These are phyloP conservation scores for Persicaria tinctoria DNA, from an alignment of 148 eudicot species.

Conservation along the genomic window DNA sequence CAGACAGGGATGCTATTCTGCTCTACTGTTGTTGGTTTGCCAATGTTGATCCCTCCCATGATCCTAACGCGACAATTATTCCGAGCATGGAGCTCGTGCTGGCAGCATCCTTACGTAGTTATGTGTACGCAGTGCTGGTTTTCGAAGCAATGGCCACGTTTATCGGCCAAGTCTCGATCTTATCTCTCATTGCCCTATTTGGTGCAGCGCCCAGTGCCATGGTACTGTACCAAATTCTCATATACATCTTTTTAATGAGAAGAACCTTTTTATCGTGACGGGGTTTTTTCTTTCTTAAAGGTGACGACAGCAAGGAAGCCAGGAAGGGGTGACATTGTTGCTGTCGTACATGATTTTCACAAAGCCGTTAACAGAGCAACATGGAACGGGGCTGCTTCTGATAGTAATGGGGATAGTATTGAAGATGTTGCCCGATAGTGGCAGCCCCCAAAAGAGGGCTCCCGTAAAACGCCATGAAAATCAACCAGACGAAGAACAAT, in stretches of 20 bases:
- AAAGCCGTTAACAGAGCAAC: constrained; percentile 82
- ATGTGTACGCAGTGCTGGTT: too few relatives aligned
- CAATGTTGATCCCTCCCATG: constrained; percentile 54
- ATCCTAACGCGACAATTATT: constrained; percentile 70
- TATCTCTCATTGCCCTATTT: not conserved
- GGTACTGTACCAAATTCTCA: constrained; percentile 28
- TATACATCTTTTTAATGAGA: too few relatives aligned
- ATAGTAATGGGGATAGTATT: constrained; percentile 70
- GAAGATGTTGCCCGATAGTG: constrained; percentile 69
- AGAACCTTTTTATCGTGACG: too few relatives aligned
- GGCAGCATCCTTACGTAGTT: constrained; percentile 25
- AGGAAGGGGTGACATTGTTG: constrained; percentile 54
- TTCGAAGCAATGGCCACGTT: too few relatives aligned
- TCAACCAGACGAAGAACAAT: too few relatives aligned
- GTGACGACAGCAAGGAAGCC: constrained; percentile 83
- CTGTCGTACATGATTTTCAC: constrained; percentile 83
- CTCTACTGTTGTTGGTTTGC: constrained; percentile 50
- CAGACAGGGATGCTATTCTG: constrained; percentile 91
- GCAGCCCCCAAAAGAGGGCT: not conserved
- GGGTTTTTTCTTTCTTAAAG: constrained; percentile 21
- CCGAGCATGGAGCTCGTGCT: constrained; percentile 70
- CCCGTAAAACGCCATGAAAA: too few relatives aligned
- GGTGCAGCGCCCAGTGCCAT: constrained; percentile 93
- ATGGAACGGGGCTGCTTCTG: constrained; percentile 63
- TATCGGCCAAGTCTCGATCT: too few relatives aligned